Base-by-base conservation (phyloP, 148 eudicot species). In the Cornus suecica region DNA sequence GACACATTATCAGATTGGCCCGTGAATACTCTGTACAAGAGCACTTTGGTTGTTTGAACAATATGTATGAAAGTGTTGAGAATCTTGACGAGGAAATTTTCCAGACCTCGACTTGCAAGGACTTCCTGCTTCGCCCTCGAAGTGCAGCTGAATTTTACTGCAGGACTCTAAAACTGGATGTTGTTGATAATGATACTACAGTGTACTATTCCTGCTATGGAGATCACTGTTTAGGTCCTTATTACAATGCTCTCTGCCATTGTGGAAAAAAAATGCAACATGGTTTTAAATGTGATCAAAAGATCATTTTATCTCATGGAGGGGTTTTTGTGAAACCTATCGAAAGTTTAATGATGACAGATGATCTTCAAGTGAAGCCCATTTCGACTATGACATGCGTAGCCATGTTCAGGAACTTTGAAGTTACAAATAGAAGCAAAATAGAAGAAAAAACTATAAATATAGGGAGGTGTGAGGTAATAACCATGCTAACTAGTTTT, bases 11-110 rank as follows among this genome's bases (percentile, higher is more conserved):
- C 27, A 42, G 25, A 41, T 61, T 68, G 23, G 37, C 37, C 27
- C 58, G 74, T 61, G 68, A 69, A n/a, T 22, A 34, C 51, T 61
- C 7, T 31, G 32, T 74, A 37, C 8, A 67, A 24, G 65, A 42
- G 27, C n/a, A 75, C n/a, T 48, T 77, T 69, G 60, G 68, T 13
- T 77, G 79, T 41, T 37, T 77, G 54, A 77, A 61, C 64, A 69
- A 77, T 41, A 27, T 77, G 20, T 69, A 67, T 14, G 37, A 42
- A 60, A 77, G 74, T 62, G 37, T 70, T 22, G 69, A 60, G 30
- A 77, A 77, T 28, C 56, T 69, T 11, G 74, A 69, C 20, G 62
- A 69, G 68, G 29, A 69, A 4, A 4, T 30, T 69, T 48, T 77
- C 1, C 13, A 11, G 26, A 41, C 61, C 42, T 27, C 0, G 42